Base-by-base conservation (phyloP, 331 rosid species). In the Malus hybrid region DNA sequence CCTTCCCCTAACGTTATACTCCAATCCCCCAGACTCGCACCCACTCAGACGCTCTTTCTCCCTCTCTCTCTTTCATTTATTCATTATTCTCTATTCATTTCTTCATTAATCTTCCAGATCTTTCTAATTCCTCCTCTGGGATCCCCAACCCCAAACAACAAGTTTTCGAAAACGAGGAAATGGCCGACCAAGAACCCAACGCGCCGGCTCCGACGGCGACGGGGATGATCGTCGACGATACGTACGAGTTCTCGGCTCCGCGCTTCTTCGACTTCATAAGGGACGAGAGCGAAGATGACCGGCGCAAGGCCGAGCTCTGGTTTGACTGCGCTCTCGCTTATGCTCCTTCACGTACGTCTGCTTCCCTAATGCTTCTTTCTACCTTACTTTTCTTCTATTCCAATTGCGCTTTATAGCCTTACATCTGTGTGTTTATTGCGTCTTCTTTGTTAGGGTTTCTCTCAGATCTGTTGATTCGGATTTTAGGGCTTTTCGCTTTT, bases 301-400 rank as follows among this genome's bases (percentile, higher is more conserved):
- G 48, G 13, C 80, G 57, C 68, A 75, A 31, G 75, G 97, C 96
- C 62, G 97, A 95, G 82, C 96, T 85, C 77, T 95, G 99, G 97
- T 95, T 95, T 80, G 90, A 87, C 14, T 55, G 91, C 19, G 93
- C 97, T 42, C 88, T 86, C 44, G 19, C 90, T 14, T 88, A 92
- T 55, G 99, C 96, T 18, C 99, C 99, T 52, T 95, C 99, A 1
- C 99, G 99, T 95, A 87, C 20, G 93, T 60, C 46, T 10, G 10
- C 69, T 6, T 42, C 64, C 78, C 56, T 12, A 2, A 69, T 57
- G 46, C 70, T 20, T 70, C 29, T 34, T 14, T 55, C 10, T 28
- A 1, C 27, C 18, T n/a, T 6, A 46, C 44, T 66, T 27, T 14
- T 6, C 14, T 67, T 66, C 18, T 5, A 65, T 19, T 34, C 0